Percentiles rank a stretch among this genome's conserved stretches.
Evolutionary conservation across 2,329 filamentous ascomycete genomes (phyloP).

Genomic region (Apiospora hydei): DNA sequence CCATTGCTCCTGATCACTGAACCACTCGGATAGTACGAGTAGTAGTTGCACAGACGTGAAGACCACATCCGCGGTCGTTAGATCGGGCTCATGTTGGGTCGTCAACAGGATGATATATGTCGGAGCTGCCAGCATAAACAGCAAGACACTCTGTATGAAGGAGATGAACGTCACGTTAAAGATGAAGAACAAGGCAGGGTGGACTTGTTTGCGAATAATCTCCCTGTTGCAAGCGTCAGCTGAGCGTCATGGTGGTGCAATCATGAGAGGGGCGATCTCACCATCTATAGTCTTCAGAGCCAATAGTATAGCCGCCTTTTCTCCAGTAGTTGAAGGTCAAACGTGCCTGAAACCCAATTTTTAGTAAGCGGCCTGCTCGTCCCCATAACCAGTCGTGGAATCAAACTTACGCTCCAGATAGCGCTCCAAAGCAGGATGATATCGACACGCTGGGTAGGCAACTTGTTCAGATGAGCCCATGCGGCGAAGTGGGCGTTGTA

Average conservation of each 20-base stretch:
- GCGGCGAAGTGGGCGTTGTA: conserved; percentile 84
- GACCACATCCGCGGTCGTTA: conserved; percentile 53
- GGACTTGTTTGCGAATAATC: conserved; percentile 72
- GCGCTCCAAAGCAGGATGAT: conserved; percentile 73
- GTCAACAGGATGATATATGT: conserved; percentile 83
- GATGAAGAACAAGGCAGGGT: conserved; percentile 74
- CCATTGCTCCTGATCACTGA: conserved; percentile 96
- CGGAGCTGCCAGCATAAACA: conserved; percentile 77
- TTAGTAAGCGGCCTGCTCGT: background rate
- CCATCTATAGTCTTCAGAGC: conserved; percentile 96
- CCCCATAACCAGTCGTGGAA: background rate
- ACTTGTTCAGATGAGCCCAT: conserved; percentile 80
- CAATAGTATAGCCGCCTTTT: conserved; percentile 87
- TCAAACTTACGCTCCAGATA: conserved; percentile 77
- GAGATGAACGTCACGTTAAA: conserved; percentile 93
- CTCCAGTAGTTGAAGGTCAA: conserved; percentile 98
- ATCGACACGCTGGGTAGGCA: conserved; percentile 76
- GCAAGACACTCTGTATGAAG: conserved; percentile 80
- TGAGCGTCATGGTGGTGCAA: background rate
- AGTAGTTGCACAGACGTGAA: conserved; percentile 56
- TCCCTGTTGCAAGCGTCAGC: conserved; percentile 54
- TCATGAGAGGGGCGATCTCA: conserved; percentile 32
- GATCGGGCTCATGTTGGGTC: conserved; percentile 64
- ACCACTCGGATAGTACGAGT: conserved; percentile 71
- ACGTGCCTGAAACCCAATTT: conserved; percentile 61